Conservation (phyloP, 192 early-diverging fungal species). For the Phlyctochytrium bullatum region DNA sequence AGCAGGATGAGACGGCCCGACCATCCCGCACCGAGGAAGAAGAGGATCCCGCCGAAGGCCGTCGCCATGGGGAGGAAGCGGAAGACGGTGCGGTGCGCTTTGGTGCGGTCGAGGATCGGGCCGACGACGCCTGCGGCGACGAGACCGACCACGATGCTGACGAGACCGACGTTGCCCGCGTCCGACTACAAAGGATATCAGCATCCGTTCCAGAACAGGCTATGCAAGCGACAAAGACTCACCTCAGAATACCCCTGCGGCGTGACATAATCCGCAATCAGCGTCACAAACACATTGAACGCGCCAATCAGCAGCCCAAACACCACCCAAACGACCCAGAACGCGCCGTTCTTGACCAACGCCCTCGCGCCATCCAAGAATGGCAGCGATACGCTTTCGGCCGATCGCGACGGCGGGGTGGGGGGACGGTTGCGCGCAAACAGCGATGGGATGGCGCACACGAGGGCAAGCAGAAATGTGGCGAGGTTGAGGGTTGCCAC, state of each 20-base stretch:
- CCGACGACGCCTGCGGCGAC: constrained; percentile 53
- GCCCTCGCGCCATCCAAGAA: constrained; percentile 19
- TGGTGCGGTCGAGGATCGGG: constrained; percentile 53
- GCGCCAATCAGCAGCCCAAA: constrained; percentile 5
- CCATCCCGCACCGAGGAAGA: constrained; percentile 11
- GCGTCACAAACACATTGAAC: constrained; percentile 17
- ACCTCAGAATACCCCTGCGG: constrained; percentile 34
- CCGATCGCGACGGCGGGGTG: constrained; percentile 26
- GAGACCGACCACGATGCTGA: constrained; percentile 57
- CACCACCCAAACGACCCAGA: constrained; percentile 21
- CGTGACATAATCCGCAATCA: constrained; percentile 22
- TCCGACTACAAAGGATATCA: constrained; percentile 18
- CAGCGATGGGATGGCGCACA: constrained; percentile 17
- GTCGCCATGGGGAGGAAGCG: constrained; percentile 24
- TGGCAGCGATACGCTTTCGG: constrained; percentile 7
- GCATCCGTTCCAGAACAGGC: not conserved
- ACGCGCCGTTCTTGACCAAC: constrained; percentile 12
- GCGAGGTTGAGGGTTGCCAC: constrained; percentile 12
- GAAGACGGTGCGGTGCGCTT: constrained; percentile 46
- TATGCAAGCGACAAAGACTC: not conserved
- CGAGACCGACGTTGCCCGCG: constrained; percentile 54
- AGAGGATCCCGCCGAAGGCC: constrained; percentile 7
- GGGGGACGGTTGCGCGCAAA: constrained; percentile 23
- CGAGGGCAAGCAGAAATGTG: constrained; percentile 1
- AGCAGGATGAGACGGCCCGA: constrained; percentile 7